Evolutionary conservation across 2,329 filamentous ascomycete species (phyloP), one percentile per base, ranked within the genome.

Genomic region (Setomelanomma holmii): DNA sequence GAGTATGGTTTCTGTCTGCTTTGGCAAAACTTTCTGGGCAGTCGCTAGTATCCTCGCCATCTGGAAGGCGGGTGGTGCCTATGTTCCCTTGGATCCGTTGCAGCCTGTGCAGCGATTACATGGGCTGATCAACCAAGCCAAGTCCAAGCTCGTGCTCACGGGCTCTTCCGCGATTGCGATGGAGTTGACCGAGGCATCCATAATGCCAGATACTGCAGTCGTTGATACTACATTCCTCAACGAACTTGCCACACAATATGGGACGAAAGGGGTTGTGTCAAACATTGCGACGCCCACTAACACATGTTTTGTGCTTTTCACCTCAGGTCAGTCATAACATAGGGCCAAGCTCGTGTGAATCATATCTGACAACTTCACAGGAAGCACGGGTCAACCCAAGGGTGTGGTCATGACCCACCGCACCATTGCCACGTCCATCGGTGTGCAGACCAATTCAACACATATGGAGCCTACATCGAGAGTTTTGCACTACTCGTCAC

Each of bases 41-140:
- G 23, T 61, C 19, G 65, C 77, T 20, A 65, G 75, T 27, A 73
- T 78, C 16, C 58, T 79, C 12, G 76, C 69, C 36, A 69, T 66
- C n/a, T 52, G 78, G 46, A 78, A 78, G 51, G 71, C 76, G 11
- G 77, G 77, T 1, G 72, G 24, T 12, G 33, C 72, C 6, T 78
- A 72, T 71, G 78, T 74, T 55, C 38, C 38, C 27, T 33, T 58
- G 12, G 46, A 45, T 48, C 12, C 64, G 69, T 17, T 24, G 3
- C 14, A 20, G 3, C 51, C 51, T 7, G 17, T 12, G 35, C 16
- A 22, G 5, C 23, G 41, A 14, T 21, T 34, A 11, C 21, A 16
- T 19, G 14, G 17, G 14, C 11, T 41, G 4, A 24, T 41, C 12
- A 8, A 41, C 3, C 21, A 24, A 14, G 17, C 21, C 7, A 24